phyloP scores from a whole-genome alignment of 208 protist species.

The Trypanosoma melophagium region DNA sequence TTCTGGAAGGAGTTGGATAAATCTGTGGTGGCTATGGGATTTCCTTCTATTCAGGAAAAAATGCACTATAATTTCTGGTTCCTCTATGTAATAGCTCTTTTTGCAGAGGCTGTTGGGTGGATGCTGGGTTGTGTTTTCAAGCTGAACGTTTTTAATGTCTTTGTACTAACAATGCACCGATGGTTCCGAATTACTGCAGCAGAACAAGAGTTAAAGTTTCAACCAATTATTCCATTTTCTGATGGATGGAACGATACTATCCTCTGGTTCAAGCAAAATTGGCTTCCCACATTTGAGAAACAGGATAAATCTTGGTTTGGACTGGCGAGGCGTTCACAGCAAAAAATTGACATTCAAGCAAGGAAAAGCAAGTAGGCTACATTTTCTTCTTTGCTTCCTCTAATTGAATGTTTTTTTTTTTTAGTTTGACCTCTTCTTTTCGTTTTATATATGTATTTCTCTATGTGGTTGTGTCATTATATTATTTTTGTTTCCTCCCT shows the following conservation, averaged over 20 bases:
- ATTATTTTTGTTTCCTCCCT: not conserved
- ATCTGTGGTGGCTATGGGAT: constrained; percentile 87
- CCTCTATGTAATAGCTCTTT: constrained; percentile 81
- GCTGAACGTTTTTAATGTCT: constrained; percentile 93
- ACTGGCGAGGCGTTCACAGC: constrained; percentile 71
- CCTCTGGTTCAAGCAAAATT: constrained; percentile 87
- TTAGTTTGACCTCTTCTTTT: not conserved
- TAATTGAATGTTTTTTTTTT: constrained; percentile 17
- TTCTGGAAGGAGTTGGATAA: constrained; percentile 94
- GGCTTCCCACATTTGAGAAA: constrained; percentile 83
- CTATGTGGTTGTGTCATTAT: not conserved
- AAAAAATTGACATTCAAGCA: constrained; percentile 91
- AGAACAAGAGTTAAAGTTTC: constrained; percentile 82
- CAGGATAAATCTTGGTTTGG: constrained; percentile 72
- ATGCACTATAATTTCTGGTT: constrained; percentile 88
- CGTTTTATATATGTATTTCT: not conserved
- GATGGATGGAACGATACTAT: constrained; percentile 90
- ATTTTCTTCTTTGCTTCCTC: constrained; percentile 10
- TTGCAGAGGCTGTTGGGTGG: constrained; percentile 71
- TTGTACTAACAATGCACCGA: constrained; percentile 94
- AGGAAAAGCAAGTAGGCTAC: constrained; percentile 26
- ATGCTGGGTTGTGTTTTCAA: constrained; percentile 86
- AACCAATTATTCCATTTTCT: constrained; percentile 86
- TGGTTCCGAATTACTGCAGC: constrained; percentile 93
- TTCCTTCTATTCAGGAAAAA: constrained; percentile 78